Evolutionary conservation across 1,284 basidiomycete species (phyloP).

Genomic region (Ustilago esculenta): DNA sequence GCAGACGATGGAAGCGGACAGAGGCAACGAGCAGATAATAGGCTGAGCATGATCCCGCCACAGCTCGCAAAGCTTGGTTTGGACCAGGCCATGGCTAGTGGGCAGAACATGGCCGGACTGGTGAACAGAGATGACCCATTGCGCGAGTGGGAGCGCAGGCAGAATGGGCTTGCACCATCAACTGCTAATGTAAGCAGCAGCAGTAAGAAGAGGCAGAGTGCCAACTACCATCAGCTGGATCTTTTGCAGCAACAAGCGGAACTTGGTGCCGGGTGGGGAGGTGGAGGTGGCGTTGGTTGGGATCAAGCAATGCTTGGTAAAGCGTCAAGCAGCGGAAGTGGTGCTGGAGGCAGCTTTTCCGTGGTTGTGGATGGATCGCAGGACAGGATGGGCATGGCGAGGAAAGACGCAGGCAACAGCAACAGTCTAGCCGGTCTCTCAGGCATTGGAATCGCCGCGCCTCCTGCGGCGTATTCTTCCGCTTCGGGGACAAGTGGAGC

Average conservation of each 20-base stretch:
- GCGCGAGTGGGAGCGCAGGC: constrained; percentile 71
- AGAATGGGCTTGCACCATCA: constrained; percentile 66
- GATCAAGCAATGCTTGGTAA: constrained; percentile 16
- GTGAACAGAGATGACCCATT: constrained; percentile 61
- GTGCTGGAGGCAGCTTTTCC: constrained; percentile 24
- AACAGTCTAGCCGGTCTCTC: constrained; percentile 1
- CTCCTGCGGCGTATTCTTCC: constrained; percentile 40
- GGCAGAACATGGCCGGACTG: constrained; percentile 55
- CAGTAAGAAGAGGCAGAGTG: constrained; percentile 30
- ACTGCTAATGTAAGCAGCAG: constrained; percentile 33
- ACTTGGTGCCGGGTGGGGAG: constrained; percentile 24
- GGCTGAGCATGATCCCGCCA: constrained; percentile 87
- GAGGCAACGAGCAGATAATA: constrained; percentile 22
- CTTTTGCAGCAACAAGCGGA: constrained; percentile 51
- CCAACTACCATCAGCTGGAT: constrained; percentile 49
- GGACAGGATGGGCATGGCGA: constrained; percentile 4
- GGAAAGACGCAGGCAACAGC: constrained; percentile 4
- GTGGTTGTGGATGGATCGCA: constrained; percentile 39
- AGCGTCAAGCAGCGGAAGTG: background rate
- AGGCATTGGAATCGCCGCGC: constrained; percentile 25
- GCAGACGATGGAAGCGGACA: constrained; percentile 7
- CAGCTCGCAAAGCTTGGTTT: constrained; percentile 73
- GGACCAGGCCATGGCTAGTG: constrained; percentile 44
- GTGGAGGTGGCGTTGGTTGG: constrained; percentile 11
- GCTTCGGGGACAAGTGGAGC: background rate